Conservation (phyloP, 257 asterid species). For the Solanum sejunctum region DNA sequence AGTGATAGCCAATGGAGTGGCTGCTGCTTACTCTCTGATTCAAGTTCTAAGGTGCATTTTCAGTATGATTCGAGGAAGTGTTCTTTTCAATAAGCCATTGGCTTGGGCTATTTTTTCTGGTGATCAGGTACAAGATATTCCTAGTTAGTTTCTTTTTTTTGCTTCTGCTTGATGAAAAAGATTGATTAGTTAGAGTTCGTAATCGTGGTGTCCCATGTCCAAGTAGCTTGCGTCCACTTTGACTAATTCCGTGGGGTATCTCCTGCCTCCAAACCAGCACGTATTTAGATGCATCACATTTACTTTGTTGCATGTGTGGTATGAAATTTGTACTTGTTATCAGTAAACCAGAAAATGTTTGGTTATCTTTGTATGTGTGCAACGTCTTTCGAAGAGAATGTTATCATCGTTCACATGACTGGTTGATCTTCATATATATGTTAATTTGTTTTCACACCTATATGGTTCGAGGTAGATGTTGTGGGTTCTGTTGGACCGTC, state of each 20-base stretch:
- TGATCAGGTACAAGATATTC: slow-evolving; percentile 55
- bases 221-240: neutral
- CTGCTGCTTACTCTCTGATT: slow-evolving; percentile 76
- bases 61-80: slow-evolving; percentile 71
- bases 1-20: slow-evolving; percentile 67
- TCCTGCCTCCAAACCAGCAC: too few relatives aligned
- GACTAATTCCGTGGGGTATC: too few relatives aligned
- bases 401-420: neutral
- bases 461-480: neutral
- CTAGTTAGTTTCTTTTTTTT: neutral
- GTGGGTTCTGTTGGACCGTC: too few relatives aligned
- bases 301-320: neutral
- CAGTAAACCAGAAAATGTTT: neutral
- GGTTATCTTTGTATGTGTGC: neutral
- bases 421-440: neutral
- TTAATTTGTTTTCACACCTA: neutral
- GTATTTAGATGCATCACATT: too few relatives aligned
- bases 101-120: slow-evolving; percentile 99
- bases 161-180: neutral
- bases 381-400: neutral
- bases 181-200: neutral
- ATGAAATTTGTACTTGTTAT: neutral
- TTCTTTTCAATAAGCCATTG: slow-evolving; percentile 73
- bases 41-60: slow-evolving; percentile 73
- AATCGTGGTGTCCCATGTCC: too few relatives aligned